Evolutionary conservation across 805 yeast genomes (phyloP), one percentile per base, ranked within the genome.

Genomic region (Spathaspora boniae): DNA sequence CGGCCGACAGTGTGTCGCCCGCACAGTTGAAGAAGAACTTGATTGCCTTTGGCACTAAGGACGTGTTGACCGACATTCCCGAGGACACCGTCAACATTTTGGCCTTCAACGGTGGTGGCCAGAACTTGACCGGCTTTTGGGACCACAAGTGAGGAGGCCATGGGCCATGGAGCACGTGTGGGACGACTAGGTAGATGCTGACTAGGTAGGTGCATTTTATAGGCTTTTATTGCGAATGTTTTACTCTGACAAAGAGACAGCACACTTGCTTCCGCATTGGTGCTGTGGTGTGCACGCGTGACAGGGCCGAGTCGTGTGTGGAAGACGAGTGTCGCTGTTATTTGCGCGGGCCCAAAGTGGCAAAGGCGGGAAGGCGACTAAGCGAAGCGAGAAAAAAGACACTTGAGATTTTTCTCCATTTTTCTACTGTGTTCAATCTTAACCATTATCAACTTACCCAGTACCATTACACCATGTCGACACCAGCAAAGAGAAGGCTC

Each of bases 401-500:
- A 22, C n/a, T 22, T 22, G 25, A 22, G 11, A 11, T 22, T 22
- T 22, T 22, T 22, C n/a, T 22, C n/a, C 11, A 22, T 22, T 22
- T 11, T 11, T 22, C n/a, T 11, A 22, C n/a, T 11, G 25, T 22
- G 11, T 22, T 22, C 15, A 26, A 26, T 6, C 15, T 17, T 6
- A 17, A 26, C 19, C 11, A 27, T 9, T 14, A 27, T 8, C 14
- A n/a, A n/a, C n/a, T n/a, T n/a, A n/a, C n/a, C n/a, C n/a, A 27
- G 17, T 5, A 15, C 20, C 6, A 6, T 19, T 18, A 6, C 9
- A 21, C 18, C 19, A 91, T 91, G 98, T 89, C 98, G 6, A 93
- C 98, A 6, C 93, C 96, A 11, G 98, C 98, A n/a, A 80, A 96
- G 60, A 84, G 96, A 78, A 80, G 98, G 68, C 78, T 93, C 53